Base-by-base conservation (phyloP, 306 rosid species). In the Gleditsia sinensis region DNA sequence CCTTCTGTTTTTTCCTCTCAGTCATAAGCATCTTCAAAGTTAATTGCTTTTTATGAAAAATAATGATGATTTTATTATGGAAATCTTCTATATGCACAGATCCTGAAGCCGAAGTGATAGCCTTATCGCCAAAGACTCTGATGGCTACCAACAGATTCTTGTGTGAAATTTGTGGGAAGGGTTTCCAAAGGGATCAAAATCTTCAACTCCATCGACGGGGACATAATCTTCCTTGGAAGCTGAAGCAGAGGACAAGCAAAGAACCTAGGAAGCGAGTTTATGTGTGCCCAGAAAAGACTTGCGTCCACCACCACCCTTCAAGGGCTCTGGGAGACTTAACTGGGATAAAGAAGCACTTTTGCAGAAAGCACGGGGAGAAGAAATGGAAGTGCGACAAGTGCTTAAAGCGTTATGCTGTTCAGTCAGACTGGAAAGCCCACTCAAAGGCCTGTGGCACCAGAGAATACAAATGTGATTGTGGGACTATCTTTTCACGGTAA, bases 341-440 rank as follows among this genome's bases (percentile, higher is more conserved):
- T 1, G 91, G 94, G 7, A 84, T 89, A 3, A 89, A 89, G 72
- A 89, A 89, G 81, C 93, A 89, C 86, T 89, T 89, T 5, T 89
- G 91, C 69, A 65, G 92, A 49, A 88, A 88, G 65, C 93, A 88
- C 12, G 93, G 93, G 0, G 93, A 88, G 86, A 88, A 88, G 89
- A 88, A 86, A 74, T 86, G 93, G 90, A 88, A 88, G 84, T 88
- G 93, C 5, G 93, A 88, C 33, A 88, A 88, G 42, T 88, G 93
- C 72, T 80, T 91, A 14, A 88, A 88, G 70, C 70, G 83, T 17
- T 88, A 88, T 34, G 93, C 93, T 10, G 93, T 88, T 13, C 93
- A 88, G 72, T 88, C 93, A 1, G 93, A 88, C 19, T 88, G 93
- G 93, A 88, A 88, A 67, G 93, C 93, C 12, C 93, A 88, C 69